Conservation (phyloP, 1,284 basidiomycete genomes). For the Inonotus hispidus region DNA sequence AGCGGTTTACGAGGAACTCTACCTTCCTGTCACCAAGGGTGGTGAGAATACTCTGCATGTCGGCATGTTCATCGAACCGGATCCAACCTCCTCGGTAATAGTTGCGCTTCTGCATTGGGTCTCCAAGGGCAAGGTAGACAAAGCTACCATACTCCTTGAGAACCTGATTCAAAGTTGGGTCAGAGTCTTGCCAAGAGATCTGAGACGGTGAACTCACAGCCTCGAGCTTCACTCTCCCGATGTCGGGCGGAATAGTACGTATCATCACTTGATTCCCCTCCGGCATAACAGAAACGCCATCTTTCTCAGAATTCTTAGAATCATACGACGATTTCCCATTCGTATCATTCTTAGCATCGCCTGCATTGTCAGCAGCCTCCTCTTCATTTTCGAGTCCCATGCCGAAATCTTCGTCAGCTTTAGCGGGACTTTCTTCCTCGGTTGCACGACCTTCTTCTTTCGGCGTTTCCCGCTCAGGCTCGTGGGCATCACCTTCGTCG, state of each 20-base stretch:
- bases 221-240: conserved; percentile 82
- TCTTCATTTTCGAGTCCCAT: conserved; percentile 67
- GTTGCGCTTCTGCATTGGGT: conserved; percentile 84
- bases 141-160: conserved; percentile 64
- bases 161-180: conserved; percentile 37
- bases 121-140: conserved; percentile 81
- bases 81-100: conserved; percentile 93
- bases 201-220: conserved; percentile 48
- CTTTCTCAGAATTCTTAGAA: conserved; percentile 51
- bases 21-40: conserved; percentile 84
- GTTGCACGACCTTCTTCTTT: conserved; percentile 23
- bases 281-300: conserved; percentile 70
- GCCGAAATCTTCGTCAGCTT: conserved; percentile 51
- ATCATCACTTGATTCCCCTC: conserved; percentile 90
- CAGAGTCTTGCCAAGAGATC: background rate
- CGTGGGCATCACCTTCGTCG: conserved; percentile 43
- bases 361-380: conserved; percentile 56
- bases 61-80: conserved; percentile 75
- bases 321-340: conserved; percentile 51
- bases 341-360: conserved; percentile 41
- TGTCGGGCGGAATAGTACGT: conserved; percentile 87
- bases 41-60: conserved; percentile 67
- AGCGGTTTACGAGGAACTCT: conserved; percentile 17
- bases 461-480: conserved; percentile 39
- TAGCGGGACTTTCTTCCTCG: conserved; percentile 27